Percentiles rank a stretch among this genome's conserved stretches.
phyloP scores from a whole-genome alignment of 345 rosid genomes.

The Dimocarpus longan region DNA sequence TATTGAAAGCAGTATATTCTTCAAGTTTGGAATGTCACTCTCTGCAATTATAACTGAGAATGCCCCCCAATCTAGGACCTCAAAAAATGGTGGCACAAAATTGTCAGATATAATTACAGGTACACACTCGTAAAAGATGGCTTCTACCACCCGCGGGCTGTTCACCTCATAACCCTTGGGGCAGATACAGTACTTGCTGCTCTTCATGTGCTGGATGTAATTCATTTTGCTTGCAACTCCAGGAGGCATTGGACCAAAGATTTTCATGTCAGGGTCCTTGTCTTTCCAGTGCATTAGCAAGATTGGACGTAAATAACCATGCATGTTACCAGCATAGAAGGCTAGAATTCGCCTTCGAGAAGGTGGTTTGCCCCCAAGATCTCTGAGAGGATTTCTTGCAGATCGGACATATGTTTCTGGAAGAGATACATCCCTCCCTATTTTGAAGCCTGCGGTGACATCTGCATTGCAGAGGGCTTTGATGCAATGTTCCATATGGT shows the following conservation, averaged over 20 bases:
- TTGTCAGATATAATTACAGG: slow-evolving; percentile 91
- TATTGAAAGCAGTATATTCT: slow-evolving; percentile 59
- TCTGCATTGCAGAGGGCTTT: slow-evolving; percentile 98
- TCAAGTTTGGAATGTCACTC: slow-evolving; percentile 80
- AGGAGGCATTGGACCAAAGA: slow-evolving; percentile 79
- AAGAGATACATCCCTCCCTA: slow-evolving; percentile 94
- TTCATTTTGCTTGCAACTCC: slow-evolving; percentile 94
- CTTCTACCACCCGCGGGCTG: slow-evolving; percentile 91
- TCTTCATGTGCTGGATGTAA: slow-evolving; percentile 89
- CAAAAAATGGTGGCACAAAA: slow-evolving; percentile 88
- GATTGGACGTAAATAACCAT: slow-evolving; percentile 77
- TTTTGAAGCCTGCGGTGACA: slow-evolving; percentile 77
- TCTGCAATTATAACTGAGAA: slow-evolving; percentile 79
- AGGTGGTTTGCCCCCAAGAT: slow-evolving; percentile 82
- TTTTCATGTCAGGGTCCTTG: slow-evolving; percentile 75
- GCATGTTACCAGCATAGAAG: slow-evolving; percentile 91
- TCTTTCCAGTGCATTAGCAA: slow-evolving; percentile 85
- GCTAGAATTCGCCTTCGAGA: slow-evolving; percentile 70
- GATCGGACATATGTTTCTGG: slow-evolving; percentile 96
- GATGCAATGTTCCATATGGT: slow-evolving; percentile 96
- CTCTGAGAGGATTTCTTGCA: slow-evolving; percentile 86
- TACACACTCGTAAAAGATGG: slow-evolving; percentile 88
- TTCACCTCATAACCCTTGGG: slow-evolving; percentile 93
- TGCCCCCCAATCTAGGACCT: slow-evolving; percentile 75
- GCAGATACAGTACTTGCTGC: slow-evolving; percentile 90